Base-by-base conservation (phyloP, 2,329 filamentous ascomycete species). In the Rhinocladiella similis region DNA sequence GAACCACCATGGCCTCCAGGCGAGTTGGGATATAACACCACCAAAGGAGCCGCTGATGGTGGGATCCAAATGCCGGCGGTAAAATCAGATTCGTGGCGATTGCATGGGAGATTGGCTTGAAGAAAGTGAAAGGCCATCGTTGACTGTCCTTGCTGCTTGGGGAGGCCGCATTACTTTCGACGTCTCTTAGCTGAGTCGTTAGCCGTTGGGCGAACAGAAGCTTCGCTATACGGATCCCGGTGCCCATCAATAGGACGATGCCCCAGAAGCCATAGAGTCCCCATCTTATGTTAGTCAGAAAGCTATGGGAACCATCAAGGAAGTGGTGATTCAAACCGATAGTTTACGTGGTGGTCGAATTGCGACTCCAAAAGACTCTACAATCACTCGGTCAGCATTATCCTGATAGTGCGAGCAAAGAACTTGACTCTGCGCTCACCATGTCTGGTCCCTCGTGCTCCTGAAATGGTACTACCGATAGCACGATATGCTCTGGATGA, bases 21-120 rank as follows among this genome's bases (percentile, higher is more conserved):
- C 79, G 74, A 1, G 75, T 76, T 2, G 79, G 77, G 35, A 81
- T 74, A 1, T 75, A 77, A 57, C 73, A 76, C 61, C 73, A 76
- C 5, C 73, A 70, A 1, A 77, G 60, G 1, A 71, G 66, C 27
- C 74, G 72, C 25, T 75, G 73, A 41, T 73, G 73, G 46, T 73
- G 71, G 13, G 72, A 67, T 18, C 72, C 70, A 38, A 79, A 72
- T 0, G 76, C 70, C 1, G 75, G 70, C 6, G 79, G 75, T 9
- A 76, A 64, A 3, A 76, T 68, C 7, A 81, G 47, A 62, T 76
- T 65, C 1, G 68, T 70, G 22, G 70, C 63, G 3, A 73, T 18
- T 69, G 70, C 75, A 29, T 69, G 62, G 50, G 67, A 59, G 7
- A 60, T 22, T 16, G 29, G 36, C 27, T 36, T 48, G 18, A 56